Percentiles rank a stretch among this genome's conserved stretches.
These are phyloP conservation scores for Helotiales sp. DNA, from an alignment of 2,329 filamentous ascomycete species.

Conservation along the genomic window DNA sequence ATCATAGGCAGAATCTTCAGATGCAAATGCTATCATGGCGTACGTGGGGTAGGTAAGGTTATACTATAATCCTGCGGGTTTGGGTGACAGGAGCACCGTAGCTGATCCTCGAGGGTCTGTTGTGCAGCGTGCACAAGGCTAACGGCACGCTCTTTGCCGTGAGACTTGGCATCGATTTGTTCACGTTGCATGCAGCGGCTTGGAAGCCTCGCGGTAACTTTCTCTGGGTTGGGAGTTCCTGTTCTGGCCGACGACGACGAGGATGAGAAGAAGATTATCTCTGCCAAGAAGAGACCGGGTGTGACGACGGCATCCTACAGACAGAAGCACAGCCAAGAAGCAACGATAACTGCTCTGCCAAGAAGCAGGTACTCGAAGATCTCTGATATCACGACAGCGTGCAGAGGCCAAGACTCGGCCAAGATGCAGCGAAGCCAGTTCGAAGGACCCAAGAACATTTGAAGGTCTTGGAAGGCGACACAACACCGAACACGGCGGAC, in stretches of 20 bases:
- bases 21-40: not conserved
- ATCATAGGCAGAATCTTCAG: no score
- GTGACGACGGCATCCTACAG: not conserved
- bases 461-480: not conserved
- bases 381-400: not conserved
- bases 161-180: not conserved
- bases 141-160: not conserved
- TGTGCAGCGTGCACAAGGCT: not conserved
- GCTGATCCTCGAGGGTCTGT: not conserved
- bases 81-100: not conserved
- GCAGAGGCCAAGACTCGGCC: not conserved
- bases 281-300: not conserved
- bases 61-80: not conserved
- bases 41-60: not conserved
- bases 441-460: not conserved
- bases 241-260: not conserved
- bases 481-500: not conserved
- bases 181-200: not conserved
- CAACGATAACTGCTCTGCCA: not conserved
- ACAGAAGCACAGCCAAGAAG: not conserved
- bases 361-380: constrained; percentile 1
- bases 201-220: not conserved
- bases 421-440: not conserved
- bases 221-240: no score
- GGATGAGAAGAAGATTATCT: not conserved